phyloP scores from a whole-genome alignment of 192 early-diverging fungal species.

The Spinellus fusiger region DNA sequence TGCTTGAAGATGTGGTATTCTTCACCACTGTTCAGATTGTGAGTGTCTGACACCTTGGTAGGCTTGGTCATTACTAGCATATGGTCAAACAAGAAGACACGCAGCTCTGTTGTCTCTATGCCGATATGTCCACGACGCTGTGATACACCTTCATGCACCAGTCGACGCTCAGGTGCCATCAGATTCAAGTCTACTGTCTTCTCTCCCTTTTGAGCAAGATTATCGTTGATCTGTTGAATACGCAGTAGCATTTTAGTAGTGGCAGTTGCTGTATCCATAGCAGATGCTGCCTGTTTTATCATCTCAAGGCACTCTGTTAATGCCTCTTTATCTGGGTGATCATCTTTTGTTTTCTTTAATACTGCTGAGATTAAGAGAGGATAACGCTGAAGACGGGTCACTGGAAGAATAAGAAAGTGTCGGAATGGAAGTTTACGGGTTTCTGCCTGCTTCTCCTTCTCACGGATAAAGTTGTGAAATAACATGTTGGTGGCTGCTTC shows the following conservation, averaged over 20 bases:
- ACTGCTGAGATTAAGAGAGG: slow-evolving; percentile 75
- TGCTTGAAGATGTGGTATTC: slow-evolving; percentile 56
- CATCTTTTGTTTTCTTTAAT: slow-evolving; percentile 72
- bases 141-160: slow-evolving; percentile 76
- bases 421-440: slow-evolving; percentile 24
- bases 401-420: slow-evolving; percentile 63
- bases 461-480: slow-evolving; percentile 69
- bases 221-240: slow-evolving; percentile 12
- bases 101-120: slow-evolving; percentile 57
- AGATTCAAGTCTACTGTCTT: slow-evolving; percentile 48
- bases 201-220: slow-evolving; percentile 3
- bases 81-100: slow-evolving; percentile 89
- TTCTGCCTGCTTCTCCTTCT: slow-evolving; percentile 43
- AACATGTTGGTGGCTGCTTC: slow-evolving; percentile 60
- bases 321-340: slow-evolving; percentile 67
- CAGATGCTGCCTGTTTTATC: slow-evolving; percentile 2
- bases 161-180: slow-evolving; percentile 54
- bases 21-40: slow-evolving; percentile 13
- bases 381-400: slow-evolving; percentile 79
- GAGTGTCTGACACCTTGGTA: slow-evolving; percentile 25
- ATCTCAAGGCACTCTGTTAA: slow-evolving; percentile 26
- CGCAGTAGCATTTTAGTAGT: slow-evolving; percentile 1
- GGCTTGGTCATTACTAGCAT: slow-evolving; percentile 67
- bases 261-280: slow-evolving; percentile 16
- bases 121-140: slow-evolving; percentile 25